A percentile compares a stretch with the other conserved stretches of the same genome.
phyloP scores from a whole-genome alignment of 2,329 filamentous ascomycete species.

The Diaporthe destruens region DNA sequence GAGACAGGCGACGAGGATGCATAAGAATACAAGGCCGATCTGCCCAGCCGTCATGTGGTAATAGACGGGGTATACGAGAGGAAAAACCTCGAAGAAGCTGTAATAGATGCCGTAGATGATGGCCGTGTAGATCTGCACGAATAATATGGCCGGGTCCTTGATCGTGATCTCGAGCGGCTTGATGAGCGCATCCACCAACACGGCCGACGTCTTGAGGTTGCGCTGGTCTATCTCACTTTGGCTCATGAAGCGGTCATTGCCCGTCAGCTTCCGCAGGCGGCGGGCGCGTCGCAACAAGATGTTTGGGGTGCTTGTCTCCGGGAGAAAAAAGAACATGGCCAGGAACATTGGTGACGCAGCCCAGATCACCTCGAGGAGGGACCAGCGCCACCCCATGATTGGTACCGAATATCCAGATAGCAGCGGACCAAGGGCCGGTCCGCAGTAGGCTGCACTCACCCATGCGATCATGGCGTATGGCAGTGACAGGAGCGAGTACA shows the following conservation, averaged over 20 bases:
- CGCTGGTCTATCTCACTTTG: constrained; percentile 74
- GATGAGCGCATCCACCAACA: constrained; percentile 69
- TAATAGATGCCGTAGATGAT: constrained; percentile 74
- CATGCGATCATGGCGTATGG: constrained; percentile 71
- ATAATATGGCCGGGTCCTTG: constrained; percentile 72
- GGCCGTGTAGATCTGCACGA: constrained; percentile 72
- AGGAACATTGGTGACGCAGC: constrained; percentile 69
- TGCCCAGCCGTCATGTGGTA: constrained; percentile 72
- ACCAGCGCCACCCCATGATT: constrained; percentile 73
- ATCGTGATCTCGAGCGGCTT: constrained; percentile 71
- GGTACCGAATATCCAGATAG: constrained; percentile 71
- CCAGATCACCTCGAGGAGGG: constrained; percentile 74
- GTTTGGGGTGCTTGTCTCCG: constrained; percentile 71
- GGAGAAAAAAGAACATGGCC: constrained; percentile 72
- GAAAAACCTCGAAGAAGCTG: constrained; percentile 76
- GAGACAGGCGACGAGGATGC: constrained; percentile 68
- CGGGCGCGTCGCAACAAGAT: constrained; percentile 72
- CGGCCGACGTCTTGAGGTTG: constrained; percentile 60
- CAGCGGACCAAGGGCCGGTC: constrained; percentile 69
- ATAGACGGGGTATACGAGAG: constrained; percentile 69
- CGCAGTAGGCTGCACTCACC: constrained; percentile 62
- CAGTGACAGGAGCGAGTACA: constrained; percentile 66
- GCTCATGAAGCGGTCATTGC: constrained; percentile 67
- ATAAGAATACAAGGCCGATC: constrained; percentile 71
- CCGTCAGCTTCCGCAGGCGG: constrained; percentile 72